Base-by-base conservation (phyloP, 2,329 filamentous ascomycete species). In the Nothophoma quercina region DNA sequence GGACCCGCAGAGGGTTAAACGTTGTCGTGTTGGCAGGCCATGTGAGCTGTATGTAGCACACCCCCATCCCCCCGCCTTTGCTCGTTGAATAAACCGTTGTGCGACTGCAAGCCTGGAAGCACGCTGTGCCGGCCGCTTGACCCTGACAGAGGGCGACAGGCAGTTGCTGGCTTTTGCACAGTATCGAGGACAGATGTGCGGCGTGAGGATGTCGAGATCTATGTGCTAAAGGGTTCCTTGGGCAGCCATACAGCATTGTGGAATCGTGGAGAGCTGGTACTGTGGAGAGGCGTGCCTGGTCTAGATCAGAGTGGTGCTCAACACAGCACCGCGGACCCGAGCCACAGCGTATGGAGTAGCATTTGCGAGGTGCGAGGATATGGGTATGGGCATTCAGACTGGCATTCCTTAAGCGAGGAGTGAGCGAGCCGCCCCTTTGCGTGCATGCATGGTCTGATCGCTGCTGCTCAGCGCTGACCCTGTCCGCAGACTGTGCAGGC, bases 21-120 rank as follows among this genome's bases (percentile, higher is more conserved):
- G 60, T 60, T 60, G 62, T 60, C 63, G 61, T 61, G 62, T 54
- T 65, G 62, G 64, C 61, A 60, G 55, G 58, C 63, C 64, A 53
- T 53, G 50, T 53, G 50, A 53, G 50, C 50, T 48, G 50, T 53
- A 48, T 48, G 50, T 53, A 48, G 39, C 50, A 53, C 50, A 53
- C 22, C 57, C 57, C 33, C 38, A 33, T 32, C 52, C 42, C 55
- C 52, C 55, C 51, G 54, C 59, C 54, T 55, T 57, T 45, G 45
- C 52, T 57, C 42, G 55, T 51, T 54, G 45, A 47, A 41, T 7
- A 55, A 42, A 39, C 50, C 32, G 52, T 48, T 46, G 58, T 61
- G 48, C 47, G 35, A 59, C 58, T 48, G 47, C 44, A 42, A 33
- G 58, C 60, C 40, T 26, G 52, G 47, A 56, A 26, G 54, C 59